Evolutionary conservation across 1,284 basidiomycete species (phyloP), one percentile per base, ranked within the genome.

Genomic region (Ustilago cynodontis): DNA sequence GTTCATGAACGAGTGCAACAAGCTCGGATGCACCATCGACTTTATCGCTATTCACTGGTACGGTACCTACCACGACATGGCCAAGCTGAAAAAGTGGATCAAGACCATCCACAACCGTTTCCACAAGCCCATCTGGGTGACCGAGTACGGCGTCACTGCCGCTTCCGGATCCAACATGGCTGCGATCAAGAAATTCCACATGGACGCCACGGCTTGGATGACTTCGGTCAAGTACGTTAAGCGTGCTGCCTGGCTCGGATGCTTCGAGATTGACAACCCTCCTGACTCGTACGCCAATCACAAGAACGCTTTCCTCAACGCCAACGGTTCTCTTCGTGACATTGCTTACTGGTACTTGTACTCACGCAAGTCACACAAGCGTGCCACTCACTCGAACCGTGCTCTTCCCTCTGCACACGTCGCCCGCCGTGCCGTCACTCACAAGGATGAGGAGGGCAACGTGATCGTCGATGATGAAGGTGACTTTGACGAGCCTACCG

Each of bases 11-110:
- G 65, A 78, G 53, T 80, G 84, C 75, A 58, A 82, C 52, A 66
- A 71, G 53, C 59, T 71, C 47, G 82, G 82, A 41, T 82, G 78
- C 70, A 77, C 79, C 35, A 65, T 80, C 49, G 79, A 82, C 64
- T 83, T 85, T 28, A 78, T 82, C n/a, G 84, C 84, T 31, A 64
- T 85, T 56, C 84, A 85, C 79, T 85, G 82, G 81, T 85, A 85
- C 77, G 83, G 83, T 41, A 71, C 79, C 41, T 70, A 54, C 45
- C 47, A 63, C n/a, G 81, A 85, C 70, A 61, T 82, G 39, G 67
- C 51, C 37, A 51, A 63, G 6, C 69, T 85, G 52, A 81, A 81
- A 53, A 64, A 62, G 45, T 85, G 78, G 79, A 51, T 85, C 65
- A 55, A 72, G 58, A 69, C 69, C 45, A 71, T 83, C 28, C 73